Evolutionary conservation across 2,329 filamentous ascomycete genomes (phyloP), one percentile per base, ranked within the genome.

Genomic region (Fusarium staphyleae): DNA sequence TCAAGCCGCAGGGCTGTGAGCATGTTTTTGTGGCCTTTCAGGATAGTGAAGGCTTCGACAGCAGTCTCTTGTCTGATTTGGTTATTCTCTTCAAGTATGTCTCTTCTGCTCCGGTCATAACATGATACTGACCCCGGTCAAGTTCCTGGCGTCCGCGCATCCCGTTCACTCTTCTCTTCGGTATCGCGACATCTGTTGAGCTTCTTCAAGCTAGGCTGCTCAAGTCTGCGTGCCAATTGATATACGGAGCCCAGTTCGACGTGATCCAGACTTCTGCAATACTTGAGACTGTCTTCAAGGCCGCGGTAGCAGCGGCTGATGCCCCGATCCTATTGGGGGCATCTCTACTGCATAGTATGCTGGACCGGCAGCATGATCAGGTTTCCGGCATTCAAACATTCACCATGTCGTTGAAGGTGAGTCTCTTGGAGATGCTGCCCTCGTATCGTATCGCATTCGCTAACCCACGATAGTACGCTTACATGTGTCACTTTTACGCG

Each of bases 401-500:
- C 67, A 79, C 87, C 40, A 84, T 84, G 67, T 86, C 87, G 10
- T 66, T 92, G 3, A 89, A 89, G 78, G 87, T 87, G 70, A 63
- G 71, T 46, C 41, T 3, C 8, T 12, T 13, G 4, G 7, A 10
- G 13, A 12, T 26, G 30, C 3, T 5, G 14, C 5, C 12, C 3
- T 16, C 2, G 19, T 22, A 14, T 13, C 24, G 4, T 3, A 2
- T 13, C 18, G 13, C 22, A 15, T 41, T 28, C 26, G 15, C 56
- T 66, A 32, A 68, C 63, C 4, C 33, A 4, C 15, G 56, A 14
- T 70, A 91, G 83, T 95, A 93, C 73, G 85, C 87, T 1, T 91
- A 92, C 68, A 93, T 96, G 90, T 90, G 87, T 51, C 89, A 92
- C 69, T 93, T 90, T 67, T 93, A 91, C 64, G 88, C 88, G 32